phyloP scores from a whole-genome alignment of 139 green algal species.

The Yamagishiella unicocca region DNA sequence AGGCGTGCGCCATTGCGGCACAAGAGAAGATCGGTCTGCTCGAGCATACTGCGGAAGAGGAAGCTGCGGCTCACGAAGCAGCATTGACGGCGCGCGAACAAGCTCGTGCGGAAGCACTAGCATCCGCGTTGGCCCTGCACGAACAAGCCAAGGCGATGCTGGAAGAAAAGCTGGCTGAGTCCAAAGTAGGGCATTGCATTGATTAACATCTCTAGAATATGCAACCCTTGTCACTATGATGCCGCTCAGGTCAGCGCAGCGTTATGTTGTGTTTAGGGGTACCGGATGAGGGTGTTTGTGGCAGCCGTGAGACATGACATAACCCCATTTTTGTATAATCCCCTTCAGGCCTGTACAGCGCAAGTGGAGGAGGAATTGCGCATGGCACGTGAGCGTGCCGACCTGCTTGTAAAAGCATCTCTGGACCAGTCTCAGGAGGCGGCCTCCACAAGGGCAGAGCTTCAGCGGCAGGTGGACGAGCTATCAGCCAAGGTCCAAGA shows the following conservation, averaged over 20 bases:
- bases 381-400: conserved; percentile 15
- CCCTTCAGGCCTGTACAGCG: neutral
- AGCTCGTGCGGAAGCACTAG: neutral
- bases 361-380: conserved; percentile 36
- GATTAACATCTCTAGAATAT: no score
- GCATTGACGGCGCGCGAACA: neutral
- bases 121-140: neutral
- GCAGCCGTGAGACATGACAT: no score
- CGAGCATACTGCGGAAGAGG: conserved; percentile 74
- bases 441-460: neutral
- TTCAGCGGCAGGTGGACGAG: conserved; percentile 55
- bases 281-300: no score
- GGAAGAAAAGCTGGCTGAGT: neutral
- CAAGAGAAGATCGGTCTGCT: conserved; percentile 73
- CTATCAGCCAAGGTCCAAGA: conserved; percentile 75
- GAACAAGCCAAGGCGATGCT: neutral
- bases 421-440: conserved; percentile 42
- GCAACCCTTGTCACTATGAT: no score
- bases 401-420: conserved; percentile 43
- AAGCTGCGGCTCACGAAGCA: conserved; percentile 8
- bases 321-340: no score
- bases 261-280: no score
- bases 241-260: no score
- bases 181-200: no score
- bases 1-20: conserved; percentile 76